Base-by-base conservation (phyloP, 2,329 filamentous ascomycete genomes). In the Neopestalotiopsis clavispora region DNA sequence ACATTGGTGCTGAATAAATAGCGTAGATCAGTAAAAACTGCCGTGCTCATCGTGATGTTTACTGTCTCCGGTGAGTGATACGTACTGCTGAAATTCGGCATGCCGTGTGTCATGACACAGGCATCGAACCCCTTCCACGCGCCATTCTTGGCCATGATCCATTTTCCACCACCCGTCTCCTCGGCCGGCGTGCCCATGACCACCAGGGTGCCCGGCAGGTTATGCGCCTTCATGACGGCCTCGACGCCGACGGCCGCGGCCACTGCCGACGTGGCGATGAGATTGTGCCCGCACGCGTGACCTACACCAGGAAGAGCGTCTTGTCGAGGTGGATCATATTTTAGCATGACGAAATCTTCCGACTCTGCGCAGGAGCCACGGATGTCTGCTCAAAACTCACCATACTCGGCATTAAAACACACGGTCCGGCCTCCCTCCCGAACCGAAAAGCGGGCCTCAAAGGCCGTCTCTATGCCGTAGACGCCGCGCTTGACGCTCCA, bases 281-380 rank as follows among this genome's bases (percentile, higher is more conserved):
- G 75, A 69, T 84, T 85, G 73, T 84, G 83, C 2, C 83, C 83
- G 70, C 82, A 84, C 1, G 80, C 82, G 62, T 85, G 82, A 5
- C 82, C 82, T n/a, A 84, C 84, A 1, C 76, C 78, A 0, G 83
- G 83, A 0, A 85, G 78, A 0, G 84, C 84, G 69, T 87, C 85
- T 59, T 57, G 9, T 52, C 14, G 12, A 20, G n/a, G 34, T 9
- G 4, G 63, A 7, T 32, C 14, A 13, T 4, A 6, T 20, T 38
- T 45, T 32, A 52, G 30, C 23, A 20, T 20, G 30, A 7, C 4
- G 13, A 3, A 1, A 20, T 20, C 13, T 59, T 9, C 28, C 20
- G 56, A 13, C 56, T 32, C 14, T 28, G 4, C 12, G 4, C 4
- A 59, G 20, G 56, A 3, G 6, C 34, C 34, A 3, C 34, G 10